phyloP scores from a whole-genome alignment of 2,329 filamentous ascomycete genomes.

The Botrytis deweyae region DNA sequence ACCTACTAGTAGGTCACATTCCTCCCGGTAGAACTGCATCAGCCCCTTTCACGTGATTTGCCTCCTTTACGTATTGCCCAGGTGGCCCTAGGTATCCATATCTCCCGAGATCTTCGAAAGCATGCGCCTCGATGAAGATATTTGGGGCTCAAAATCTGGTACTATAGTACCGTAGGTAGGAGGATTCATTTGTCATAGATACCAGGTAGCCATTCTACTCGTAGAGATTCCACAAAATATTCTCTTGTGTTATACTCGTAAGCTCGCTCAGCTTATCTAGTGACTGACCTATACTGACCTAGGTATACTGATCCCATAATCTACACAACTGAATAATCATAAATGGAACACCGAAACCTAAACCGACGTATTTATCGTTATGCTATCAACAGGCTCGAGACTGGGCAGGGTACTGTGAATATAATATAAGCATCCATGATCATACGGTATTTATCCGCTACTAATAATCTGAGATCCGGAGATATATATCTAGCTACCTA shows the following conservation, averaged over 20 bases:
- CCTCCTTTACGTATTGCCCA: neutral
- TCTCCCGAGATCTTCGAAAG: neutral
- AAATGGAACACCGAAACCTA: no score
- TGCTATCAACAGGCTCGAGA: no score
- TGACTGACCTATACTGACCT: no score
- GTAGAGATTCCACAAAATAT: neutral
- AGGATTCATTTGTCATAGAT: neutral
- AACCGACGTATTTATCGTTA: no score
- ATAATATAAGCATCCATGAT: neutral
- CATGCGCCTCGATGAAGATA: neutral
- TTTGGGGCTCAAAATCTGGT: neutral
- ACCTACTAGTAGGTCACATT: neutral
- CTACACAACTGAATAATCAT: no score
- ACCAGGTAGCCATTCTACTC: no score
- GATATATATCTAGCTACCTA: neutral
- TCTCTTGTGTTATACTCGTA: no score
- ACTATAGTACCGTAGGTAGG: no score
- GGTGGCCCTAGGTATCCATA: neutral
- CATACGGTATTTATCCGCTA: neutral
- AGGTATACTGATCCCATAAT: no score
- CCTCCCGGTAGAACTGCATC: neutral
- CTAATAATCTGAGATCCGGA: neutral
- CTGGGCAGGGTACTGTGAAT: no score
- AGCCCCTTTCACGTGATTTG: neutral
- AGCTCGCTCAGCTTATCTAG: slow-evolving; percentile 6